Evolutionary conservation across 495 filamentous ascomycete species (phyloP), one percentile per base, ranked within the genome.

Genomic region (Hypoxylon lienhwacheense): DNA sequence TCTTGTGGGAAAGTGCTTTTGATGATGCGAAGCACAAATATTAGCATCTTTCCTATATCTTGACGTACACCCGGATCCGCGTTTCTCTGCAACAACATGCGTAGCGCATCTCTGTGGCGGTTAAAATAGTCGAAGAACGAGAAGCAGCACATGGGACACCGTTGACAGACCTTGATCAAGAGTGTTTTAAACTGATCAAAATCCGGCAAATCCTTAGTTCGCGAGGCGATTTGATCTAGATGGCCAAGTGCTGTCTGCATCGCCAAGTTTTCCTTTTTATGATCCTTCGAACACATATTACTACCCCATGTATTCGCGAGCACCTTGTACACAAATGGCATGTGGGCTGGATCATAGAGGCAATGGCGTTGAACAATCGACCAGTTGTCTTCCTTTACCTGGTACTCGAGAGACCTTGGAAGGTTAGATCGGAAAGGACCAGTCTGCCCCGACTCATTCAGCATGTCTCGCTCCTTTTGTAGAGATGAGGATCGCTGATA

Each of bases 401-500:
- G 75, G 21, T 81, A 74, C 34, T 76, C 75, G 14, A 91, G 70
- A 1, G 76, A 66, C 2, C 53, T 53, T 1, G 85, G 80, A 16
- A 92, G 65, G 0, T 75, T 61, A 8, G 87, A 72, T 29, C 77
- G 81, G 5, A 86, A 71, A 4, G 85, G 82, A 32, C 70, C 68
- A 5, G 69, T 55, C 32, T 61, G 19, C 29, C 65, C 65, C 4
- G 63, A 58, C 4, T 33, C 37, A 37, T 53, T 61, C 6, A 77
- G 58, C 1, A 67, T 53, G 31, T 71, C 66, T 61, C 79, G 75
- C 40, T 75, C 72, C 46, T 56, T 68, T 14, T 80, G 76, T 47
- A 89, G 75, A 8, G 81, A 82, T 1, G 86, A 83, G 3, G 85
- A 83, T 48, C 93, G 81, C 66, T 96, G 87, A 64, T 97, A 99